Percentiles rank a stretch among this genome's conserved stretches.
These are phyloP conservation scores for Candida montana DNA, from an alignment of 805 yeast genomes.

Conservation along the genomic window DNA sequence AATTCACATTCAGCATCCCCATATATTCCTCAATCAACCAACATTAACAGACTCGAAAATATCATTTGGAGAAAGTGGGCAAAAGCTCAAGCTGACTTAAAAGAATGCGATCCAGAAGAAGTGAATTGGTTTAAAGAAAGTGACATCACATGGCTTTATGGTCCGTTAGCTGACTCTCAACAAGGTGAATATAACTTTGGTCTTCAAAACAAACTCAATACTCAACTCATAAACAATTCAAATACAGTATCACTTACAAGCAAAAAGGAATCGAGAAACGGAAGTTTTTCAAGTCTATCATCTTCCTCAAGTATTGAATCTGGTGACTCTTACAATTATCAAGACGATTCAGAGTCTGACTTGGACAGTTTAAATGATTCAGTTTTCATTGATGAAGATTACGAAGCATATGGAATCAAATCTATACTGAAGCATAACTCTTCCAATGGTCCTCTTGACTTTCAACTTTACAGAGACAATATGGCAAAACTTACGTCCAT, in stretches of 20 bases:
- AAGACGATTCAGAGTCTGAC: slow-evolving; percentile 2
- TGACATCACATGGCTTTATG: slow-evolving; percentile 94
- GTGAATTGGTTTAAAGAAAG: slow-evolving; percentile 94
- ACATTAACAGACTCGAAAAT: slow-evolving; percentile 55
- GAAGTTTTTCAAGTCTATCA: slow-evolving; percentile 10
- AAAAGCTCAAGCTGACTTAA: slow-evolving; percentile 57
- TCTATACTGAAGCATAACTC: slow-evolving; percentile 19
- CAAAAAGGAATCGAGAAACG: slow-evolving; percentile 1
- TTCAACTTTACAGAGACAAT: slow-evolving; percentile 5
- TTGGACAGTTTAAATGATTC: slow-evolving; percentile 3
- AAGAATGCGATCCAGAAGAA: slow-evolving; percentile 67
- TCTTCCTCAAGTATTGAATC: slow-evolving; percentile 3
- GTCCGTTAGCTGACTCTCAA: slow-evolving; percentile 46
- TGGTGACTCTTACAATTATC: not conserved
- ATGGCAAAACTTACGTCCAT: not conserved
- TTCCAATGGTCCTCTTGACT: slow-evolving; percentile 9
- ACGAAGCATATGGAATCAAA: slow-evolving; percentile 10
- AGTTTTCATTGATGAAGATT: slow-evolving; percentile 5
- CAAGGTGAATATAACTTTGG: slow-evolving; percentile 14
- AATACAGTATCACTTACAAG: not conserved
- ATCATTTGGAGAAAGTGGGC: slow-evolving; percentile 97
- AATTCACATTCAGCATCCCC: slow-evolving; percentile 24
- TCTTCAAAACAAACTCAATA: not conserved
- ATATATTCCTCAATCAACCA: slow-evolving; percentile 31
- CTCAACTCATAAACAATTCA: not conserved